Base-by-base conservation (phyloP, 257 asterid genomes). In the Lycium barbarum region DNA sequence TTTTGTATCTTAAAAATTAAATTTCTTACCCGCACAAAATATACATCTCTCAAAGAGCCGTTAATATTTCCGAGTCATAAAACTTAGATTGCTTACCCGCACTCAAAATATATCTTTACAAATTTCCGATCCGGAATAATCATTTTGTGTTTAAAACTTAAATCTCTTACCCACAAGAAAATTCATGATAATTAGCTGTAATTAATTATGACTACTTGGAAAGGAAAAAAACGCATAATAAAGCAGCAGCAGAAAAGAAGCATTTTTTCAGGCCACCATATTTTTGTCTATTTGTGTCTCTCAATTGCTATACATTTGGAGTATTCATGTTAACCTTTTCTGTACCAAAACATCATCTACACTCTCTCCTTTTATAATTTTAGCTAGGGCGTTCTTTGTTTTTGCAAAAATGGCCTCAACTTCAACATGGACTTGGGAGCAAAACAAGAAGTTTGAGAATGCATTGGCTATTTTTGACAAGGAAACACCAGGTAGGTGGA, bases 381-480 rank as follows among this genome's bases (percentile, higher is more conserved):
- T 59, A 18, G 66, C 33, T 26, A 26, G 7, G 66, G 6, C 26
- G 6, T 36, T 11, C 9, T 57, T 15, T 35, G 40, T 20, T 14
- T 49, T n/a, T 45, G 22, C 15, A 76, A 13, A 71, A 87, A 91
- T 93, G 89, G 86, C 86, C 13, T 88, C 93, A 12, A 90, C 49
- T 43, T 87, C 92, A n/a, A 49, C 74, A 0, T 94, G 98, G 98
- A 93, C 90, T 0, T 73, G 84, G 1, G 80, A 65, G 87, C 88
- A 94, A 79, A 91, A 91, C 90, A 93, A 93, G 91, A 74, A 63
- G 83, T 93, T 94, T 72, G 95, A 94, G 88, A 85, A 90, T 55
- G 95, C 94, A 14, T 62, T 94, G 85, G 92, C 94, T 0, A 68
- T 61, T n/a, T 91, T 81, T 86, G 90, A 89, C 85, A 79, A 88